Conservation (phyloP, 2,329 filamentous ascomycete genomes). For the Penicillium aurantiogriseum region DNA sequence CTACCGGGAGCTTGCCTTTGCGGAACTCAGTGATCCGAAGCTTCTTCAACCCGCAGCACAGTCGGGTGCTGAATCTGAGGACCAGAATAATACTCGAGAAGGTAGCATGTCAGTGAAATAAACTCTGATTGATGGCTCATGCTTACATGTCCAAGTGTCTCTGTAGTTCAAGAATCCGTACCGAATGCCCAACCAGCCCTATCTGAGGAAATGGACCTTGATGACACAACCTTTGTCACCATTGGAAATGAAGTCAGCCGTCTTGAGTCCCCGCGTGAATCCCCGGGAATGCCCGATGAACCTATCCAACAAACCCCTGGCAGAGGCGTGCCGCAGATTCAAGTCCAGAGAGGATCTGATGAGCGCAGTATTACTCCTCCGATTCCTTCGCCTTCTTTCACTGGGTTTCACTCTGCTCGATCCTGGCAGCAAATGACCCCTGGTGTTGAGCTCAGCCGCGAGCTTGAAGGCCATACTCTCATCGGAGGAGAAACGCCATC, state of each 20-base stretch:
- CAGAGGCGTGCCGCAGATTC: constrained; percentile 5
- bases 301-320: constrained; percentile 14
- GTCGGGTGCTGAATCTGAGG: constrained; percentile 25
- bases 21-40: constrained; percentile 66
- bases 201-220: constrained; percentile 8
- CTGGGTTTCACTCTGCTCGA: constrained; percentile 22
- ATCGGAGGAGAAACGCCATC: constrained; percentile 17
- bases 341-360: constrained; percentile 13
- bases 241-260: constrained; percentile 16
- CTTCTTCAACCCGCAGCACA: constrained; percentile 52
- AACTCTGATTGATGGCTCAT: constrained; percentile 26
- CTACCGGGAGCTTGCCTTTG: constrained; percentile 58
- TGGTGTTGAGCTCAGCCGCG: constrained; percentile 8
- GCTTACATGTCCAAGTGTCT: constrained; percentile 33
- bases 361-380: constrained; percentile 16
- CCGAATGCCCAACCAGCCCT: constrained; percentile 15
- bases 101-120: constrained; percentile 42
- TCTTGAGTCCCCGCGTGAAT: constrained; percentile 8
- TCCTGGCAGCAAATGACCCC: constrained; percentile 19
- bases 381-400: constrained; percentile 23
- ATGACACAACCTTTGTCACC: constrained; percentile 24
- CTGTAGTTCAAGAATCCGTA: constrained; percentile 28
- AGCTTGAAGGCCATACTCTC: constrained; percentile 23
- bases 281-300: constrained; percentile 13
- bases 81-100: constrained; percentile 26